Percentiles rank a stretch among this genome's conserved stretches.
phyloP scores from a whole-genome alignment of 495 filamentous ascomycete species.

The Pseudoneurospora amorphoporcata region DNA sequence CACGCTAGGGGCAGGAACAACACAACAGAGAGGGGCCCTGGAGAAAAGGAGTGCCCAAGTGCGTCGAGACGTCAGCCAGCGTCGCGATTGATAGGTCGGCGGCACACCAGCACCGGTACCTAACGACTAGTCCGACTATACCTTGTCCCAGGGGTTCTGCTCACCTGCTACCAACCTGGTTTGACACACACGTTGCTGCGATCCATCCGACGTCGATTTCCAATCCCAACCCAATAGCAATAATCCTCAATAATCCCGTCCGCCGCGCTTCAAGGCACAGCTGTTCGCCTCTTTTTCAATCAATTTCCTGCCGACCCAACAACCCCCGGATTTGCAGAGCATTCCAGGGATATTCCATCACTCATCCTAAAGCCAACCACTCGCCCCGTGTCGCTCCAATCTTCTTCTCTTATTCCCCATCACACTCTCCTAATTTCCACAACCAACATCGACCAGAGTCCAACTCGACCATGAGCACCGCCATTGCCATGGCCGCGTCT shows the following conservation, averaged over 20 bases:
- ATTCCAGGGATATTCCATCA: neutral
- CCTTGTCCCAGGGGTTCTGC: neutral
- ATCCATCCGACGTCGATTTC: neutral
- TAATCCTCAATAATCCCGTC: neutral
- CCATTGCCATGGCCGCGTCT: slow-evolving; percentile 49
- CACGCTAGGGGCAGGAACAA: neutral
- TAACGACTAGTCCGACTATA: neutral
- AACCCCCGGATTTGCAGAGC: slow-evolving; percentile 13
- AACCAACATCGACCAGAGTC: slow-evolving; percentile 3
- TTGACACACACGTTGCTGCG: neutral
- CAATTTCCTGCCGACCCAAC: slow-evolving; percentile 11
- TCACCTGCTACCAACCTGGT: neutral
- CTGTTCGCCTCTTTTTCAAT: slow-evolving; percentile 1
- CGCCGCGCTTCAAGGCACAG: slow-evolving; percentile 1
- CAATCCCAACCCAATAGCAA: neutral
- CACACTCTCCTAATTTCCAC: neutral
- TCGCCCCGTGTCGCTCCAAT: slow-evolving; percentile 1
- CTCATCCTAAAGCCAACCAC: neutral
- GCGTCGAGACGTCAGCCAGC: neutral
- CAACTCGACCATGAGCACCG: slow-evolving; percentile 43
- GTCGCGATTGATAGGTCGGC: neutral
- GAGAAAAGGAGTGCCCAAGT: neutral
- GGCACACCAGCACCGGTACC: neutral
- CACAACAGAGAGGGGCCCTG: neutral
- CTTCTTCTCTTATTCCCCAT: slow-evolving; percentile 1